These are phyloP conservation scores for Salix purpurea DNA, from an alignment of 345 rosid genomes.

Conservation along the genomic window DNA sequence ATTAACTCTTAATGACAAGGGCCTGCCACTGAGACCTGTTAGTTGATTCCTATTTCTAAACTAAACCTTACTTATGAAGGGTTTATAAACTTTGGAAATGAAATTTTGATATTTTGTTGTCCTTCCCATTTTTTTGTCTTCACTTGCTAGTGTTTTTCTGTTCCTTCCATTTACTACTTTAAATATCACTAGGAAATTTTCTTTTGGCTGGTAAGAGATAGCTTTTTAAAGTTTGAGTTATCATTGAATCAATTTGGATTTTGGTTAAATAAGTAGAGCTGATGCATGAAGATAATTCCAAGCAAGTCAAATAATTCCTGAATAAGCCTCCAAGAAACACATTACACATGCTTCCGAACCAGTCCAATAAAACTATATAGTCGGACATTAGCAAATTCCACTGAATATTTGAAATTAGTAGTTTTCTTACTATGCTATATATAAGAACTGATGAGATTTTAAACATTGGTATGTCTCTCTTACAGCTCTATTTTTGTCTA, in stretches of 20 bases:
- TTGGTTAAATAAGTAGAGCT: background rate
- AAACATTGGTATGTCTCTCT: background rate
- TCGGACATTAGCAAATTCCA: background rate
- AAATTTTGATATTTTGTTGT: background rate
- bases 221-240: background rate
- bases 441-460: background rate
- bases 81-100: background rate
- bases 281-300: background rate
- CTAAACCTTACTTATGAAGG: background rate
- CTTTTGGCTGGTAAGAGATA: background rate
- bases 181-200: background rate
- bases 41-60: conserved; percentile 24
- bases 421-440: background rate
- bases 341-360: background rate
- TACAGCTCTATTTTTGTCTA: background rate
- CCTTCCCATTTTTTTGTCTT: background rate
- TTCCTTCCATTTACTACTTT: background rate
- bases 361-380: background rate
- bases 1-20: conserved; percentile 69
- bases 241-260: background rate
- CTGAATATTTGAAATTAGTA: background rate
- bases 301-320: background rate
- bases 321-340: background rate
- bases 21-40: conserved; percentile 95
- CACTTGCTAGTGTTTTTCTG: background rate